Base-by-base conservation (phyloP, 2,329 filamentous ascomycete species). In the Fusarium sp. region DNA sequence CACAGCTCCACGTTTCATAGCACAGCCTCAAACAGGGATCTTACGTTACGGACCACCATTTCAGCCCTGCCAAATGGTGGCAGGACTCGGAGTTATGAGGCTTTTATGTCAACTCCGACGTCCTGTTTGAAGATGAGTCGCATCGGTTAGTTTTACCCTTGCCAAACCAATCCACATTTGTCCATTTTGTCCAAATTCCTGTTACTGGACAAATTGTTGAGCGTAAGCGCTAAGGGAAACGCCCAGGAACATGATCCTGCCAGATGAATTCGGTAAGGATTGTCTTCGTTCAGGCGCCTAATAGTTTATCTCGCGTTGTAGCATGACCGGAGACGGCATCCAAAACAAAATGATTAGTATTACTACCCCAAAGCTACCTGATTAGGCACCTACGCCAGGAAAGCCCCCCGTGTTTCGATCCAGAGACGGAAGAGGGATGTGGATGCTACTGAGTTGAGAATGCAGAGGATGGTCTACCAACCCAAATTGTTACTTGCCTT, bases 1-100 rank as follows among this genome's bases (percentile, higher is more conserved):
- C 6, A 21, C 4, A 21, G 21, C 23, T 33, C 29, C 23, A 37
- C 7, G 41, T 63, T 55, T 29, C 29, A 7, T 10, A 54, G 37
- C 42, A 49, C 37, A 58, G 49, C 63, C 61, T 49, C 37, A 33
- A 14, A 31, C 60, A 65, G 37, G 62, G 63, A 27, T 65, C 18
- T 42, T 10, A 11, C 35, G 19, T 46, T 46, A 9, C 10, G n/a
- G 56, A 41, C 33, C 11, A 35, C 38, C 31, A 33, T 46, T 33
- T 60, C 41, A 45, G 27, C 41, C 35, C 44, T 54, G 45, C 10
- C 25, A 23, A 41, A 31, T 8, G 31, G 29, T 25, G 18, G 12
- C 48, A 51, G 12, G 48, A 15, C 18, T 11, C 27, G 46, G 46
- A 21, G 37, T 33, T 42, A 49, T 35, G 48, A 35, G 18, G 12